phyloP scores from a whole-genome alignment of 2,329 filamentous ascomycete genomes.

The Beauveria rudraprayagi region DNA sequence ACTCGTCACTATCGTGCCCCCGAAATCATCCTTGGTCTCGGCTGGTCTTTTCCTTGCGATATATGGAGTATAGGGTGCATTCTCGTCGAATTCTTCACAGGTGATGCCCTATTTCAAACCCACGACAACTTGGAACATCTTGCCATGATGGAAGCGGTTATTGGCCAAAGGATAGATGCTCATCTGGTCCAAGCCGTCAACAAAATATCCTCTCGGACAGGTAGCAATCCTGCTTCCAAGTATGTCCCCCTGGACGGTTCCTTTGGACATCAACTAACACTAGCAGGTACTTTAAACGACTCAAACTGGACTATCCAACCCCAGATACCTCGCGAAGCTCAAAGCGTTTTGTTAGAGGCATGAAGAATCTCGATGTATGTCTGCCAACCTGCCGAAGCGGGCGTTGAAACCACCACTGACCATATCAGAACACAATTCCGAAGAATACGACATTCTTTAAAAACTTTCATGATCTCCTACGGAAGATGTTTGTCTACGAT shows the following conservation, averaged over 20 bases:
- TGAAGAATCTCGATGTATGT: conserved; percentile 57
- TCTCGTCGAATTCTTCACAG: conserved; percentile 64
- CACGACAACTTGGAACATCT: conserved; percentile 66
- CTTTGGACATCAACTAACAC: conserved; percentile 19
- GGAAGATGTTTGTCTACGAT: conserved; percentile 62
- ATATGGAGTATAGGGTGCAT: conserved; percentile 71
- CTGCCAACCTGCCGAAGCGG: neutral
- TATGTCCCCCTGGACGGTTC: conserved; percentile 28
- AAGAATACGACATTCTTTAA: conserved; percentile 49
- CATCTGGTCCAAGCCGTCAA: conserved; percentile 43
- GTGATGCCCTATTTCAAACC: conserved; percentile 63
- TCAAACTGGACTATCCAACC: conserved; percentile 57
- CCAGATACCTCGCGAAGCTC: conserved; percentile 57
- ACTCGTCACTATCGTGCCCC: conserved; percentile 63
- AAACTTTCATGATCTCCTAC: conserved; percentile 56
- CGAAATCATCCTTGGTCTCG: conserved; percentile 62
- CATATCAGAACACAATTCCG: conserved; percentile 54
- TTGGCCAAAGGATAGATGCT: conserved; percentile 49
- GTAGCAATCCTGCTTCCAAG: conserved; percentile 57
- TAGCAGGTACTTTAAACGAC: conserved; percentile 56
- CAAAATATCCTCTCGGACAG: conserved; percentile 47
- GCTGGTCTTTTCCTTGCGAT: conserved; percentile 65
- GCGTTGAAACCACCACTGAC: neutral
- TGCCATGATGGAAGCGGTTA: conserved; percentile 67
- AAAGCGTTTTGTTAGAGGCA: conserved; percentile 60